Evolutionary conservation across 2,329 filamentous ascomycete species (phyloP), one percentile per base, ranked within the genome.

Genomic region (Diaporthe destruens): DNA sequence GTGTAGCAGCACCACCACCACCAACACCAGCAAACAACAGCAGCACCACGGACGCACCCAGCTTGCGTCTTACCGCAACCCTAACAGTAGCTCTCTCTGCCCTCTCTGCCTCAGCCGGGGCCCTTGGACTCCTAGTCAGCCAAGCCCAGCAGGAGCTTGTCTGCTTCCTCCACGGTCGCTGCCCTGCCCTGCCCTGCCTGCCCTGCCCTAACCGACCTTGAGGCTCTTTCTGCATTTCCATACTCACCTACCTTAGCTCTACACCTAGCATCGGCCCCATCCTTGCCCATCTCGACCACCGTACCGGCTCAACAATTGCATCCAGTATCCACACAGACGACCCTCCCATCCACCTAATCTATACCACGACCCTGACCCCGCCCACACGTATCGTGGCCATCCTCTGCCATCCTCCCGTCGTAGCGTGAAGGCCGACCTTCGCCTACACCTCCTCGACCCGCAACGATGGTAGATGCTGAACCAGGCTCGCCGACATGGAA

Each of bases 401-500:
- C 53, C 67, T 49, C 66, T 39, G 39, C 61, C 47, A 54, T 55
- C 44, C 20, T 69, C 47, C 61, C 44, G 47, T 53, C 39, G 77
- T 76, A 78, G 77, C 75, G 79, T 76, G 75, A 76, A 77, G 77
- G 75, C 66, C 73, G 42, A 71, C 71, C 74, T 75, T 76, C 75
- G 75, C 76, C 75, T 78, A 77, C 77, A 75, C 76, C 53, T 71
- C 75, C 57, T 71, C 72, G 70, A 72, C 74, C 74, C 75, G 75
- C 82, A 86, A 96, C 92, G 87, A 98, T 98, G 95, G 95, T 96
- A 88, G 95, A 98, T 90, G 93, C 92, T 87, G 95, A 97, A 87
- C 89, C 93, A 86, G 94, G 91, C 89, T 92, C 94, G 87, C 95
- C 95, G 82, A 98, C 95, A 86, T 98, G 96, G 96, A 98, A 98